Evolutionary conservation across 2,329 filamentous ascomycete species (phyloP), one percentile per base, ranked within the genome.

Genomic region (Calonectria fujianensis): DNA sequence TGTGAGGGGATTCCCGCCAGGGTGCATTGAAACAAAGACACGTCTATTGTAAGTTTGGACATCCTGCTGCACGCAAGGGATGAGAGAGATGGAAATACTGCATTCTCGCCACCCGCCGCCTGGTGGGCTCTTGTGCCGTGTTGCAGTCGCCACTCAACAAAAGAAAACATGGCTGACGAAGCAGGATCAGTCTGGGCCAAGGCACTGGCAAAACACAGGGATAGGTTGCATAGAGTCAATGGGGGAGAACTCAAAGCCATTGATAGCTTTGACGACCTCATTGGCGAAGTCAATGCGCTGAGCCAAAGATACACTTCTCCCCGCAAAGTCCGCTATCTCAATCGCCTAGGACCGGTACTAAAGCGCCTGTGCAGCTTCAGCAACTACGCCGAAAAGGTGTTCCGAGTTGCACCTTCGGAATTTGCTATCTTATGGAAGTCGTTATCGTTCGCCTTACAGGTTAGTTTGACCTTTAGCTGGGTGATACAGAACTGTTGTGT

Each of bases 81-180:
- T 5, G 39, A 31, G 6, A 24, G 24, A 41, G n/a, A 18, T 16
- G n/a, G 31, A 65, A 50, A 32, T 24, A 41, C 41, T 14, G 18
- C 18, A 45, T 20, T 24, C 27, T 4, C 27, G 20, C 45, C 61
- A 65, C 39, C 10, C 2, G 31, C 35, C 31, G 7, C 31, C 29
- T n/a, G 29, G 6, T 6, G 16, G 57, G 35, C n/a, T 27, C 8
- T 18, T 65, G 31, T 8, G 27, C 35, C 10, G 27, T 24, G 20
- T 2, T 24, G 8, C 16, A 50, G 18, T 50, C 27, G 18, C 18
- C 27, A 35, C 16, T n/a, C 31, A 18, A 13, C 18, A 27, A 31
- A 13, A 63, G 20, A 48, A 29, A 65, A 32, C 9, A 65, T 65
- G 61, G 20, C 61, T 65, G 61, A 65, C 27, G 27, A 24, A 8